Base-by-base conservation (phyloP, 768 basidiomycete genomes). In the Piloderma croceum region DNA sequence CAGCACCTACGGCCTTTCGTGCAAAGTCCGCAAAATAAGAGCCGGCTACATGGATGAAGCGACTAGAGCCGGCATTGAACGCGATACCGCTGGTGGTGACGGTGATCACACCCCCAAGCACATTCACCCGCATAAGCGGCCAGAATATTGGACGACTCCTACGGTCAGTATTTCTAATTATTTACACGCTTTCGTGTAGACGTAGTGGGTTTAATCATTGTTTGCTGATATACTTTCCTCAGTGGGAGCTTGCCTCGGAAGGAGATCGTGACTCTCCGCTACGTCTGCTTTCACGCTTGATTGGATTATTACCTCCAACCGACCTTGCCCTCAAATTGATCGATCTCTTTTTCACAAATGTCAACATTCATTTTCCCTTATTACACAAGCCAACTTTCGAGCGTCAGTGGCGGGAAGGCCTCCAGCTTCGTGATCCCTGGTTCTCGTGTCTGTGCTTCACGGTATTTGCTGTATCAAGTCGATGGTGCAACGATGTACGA, bases 331-430 rank as follows among this genome's bases (percentile, higher is more conserved):
- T 60, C 21, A 55, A 49, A 13, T 68, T 96, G 22, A 75, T 92
- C 47, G 63, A 76, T 27, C 63, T 81, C 21, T 91, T 78, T 56
- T 94, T 94, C 50, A 48, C 61, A 3, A 67, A 79, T 43, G 58
- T 70, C 36, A 84, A 90, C 51, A 51, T 56, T 21, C 65, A 75
- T 24, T 68, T 78, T 40, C 86, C 87, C 6, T 60, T 91, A 15
- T 64, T 92, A 21, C 86, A 90, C 53, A 72, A 71, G 17, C 77
- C 77, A 5, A 79, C 81, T 0, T 90, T 92, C 51, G 65, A 77
- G 25, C 68, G 69, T 12, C 76, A 82, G 34, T 81, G 78, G 66
- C 62, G 53, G 23, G 70, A 75, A 2, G 65, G 65, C 6, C 52
- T 82, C 19, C 73, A 84, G 48, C 64, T 71, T 21, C 65, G 61